Evolutionary conservation across 805 yeast species (phyloP).

Genomic region (Myxozyma lipomycoides): DNA sequence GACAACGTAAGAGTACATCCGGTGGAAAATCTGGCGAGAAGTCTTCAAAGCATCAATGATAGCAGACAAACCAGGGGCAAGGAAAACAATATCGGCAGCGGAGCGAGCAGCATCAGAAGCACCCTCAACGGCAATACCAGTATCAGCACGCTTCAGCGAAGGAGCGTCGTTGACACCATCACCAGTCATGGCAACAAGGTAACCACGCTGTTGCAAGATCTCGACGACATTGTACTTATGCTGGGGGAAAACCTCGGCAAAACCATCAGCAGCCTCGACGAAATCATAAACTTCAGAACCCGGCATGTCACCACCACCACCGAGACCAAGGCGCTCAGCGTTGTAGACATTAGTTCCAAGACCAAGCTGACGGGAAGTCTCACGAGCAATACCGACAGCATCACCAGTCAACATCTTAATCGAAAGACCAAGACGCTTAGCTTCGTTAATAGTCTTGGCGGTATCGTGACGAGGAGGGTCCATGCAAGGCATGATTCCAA

Average conservation of each 20-base stretch:
- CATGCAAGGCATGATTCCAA: conserved; percentile 98
- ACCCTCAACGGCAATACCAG: conserved; percentile 79
- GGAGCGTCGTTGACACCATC: conserved; percentile 70
- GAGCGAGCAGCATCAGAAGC: conserved; percentile 46
- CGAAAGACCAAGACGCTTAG: conserved; percentile 84
- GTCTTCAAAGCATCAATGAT: conserved; percentile 70
- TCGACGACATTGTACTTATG: conserved; percentile 65
- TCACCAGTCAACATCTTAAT: conserved; percentile 99
- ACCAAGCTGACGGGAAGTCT: conserved; percentile 96
- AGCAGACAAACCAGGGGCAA: conserved; percentile 60
- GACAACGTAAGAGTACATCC: conserved; percentile 97
- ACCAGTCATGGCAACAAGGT: conserved; percentile 68
- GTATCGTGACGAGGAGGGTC: conserved; percentile 99
- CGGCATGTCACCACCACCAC: conserved; percentile 65
- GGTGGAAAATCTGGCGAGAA: conserved; percentile 96
- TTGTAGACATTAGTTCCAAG: conserved; percentile 93
- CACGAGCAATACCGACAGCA: conserved; percentile 98
- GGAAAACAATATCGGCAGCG: conserved; percentile 46
- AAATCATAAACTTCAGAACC: conserved; percentile 64
- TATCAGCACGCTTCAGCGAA: conserved; percentile 65
- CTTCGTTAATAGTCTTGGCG: conserved; percentile 89
- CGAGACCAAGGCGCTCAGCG: conserved; percentile 94
- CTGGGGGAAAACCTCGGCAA: conserved; percentile 69
- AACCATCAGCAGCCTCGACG: conserved; percentile 90
- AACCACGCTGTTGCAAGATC: conserved; percentile 60